Conservation (phyloP, 1,139 yeast species). For the Komagataea norvegica region DNA sequence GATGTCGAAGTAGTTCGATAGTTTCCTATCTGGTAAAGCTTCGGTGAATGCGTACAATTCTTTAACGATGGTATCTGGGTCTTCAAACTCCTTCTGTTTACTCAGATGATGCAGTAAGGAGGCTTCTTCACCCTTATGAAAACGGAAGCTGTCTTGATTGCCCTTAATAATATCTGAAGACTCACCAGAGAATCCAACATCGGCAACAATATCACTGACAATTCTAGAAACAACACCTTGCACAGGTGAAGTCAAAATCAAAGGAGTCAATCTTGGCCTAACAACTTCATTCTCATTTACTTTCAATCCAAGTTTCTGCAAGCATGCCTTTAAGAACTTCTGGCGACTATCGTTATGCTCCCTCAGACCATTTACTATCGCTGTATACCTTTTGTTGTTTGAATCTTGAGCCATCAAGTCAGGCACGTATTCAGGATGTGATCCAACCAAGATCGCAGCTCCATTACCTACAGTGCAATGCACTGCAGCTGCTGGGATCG, state of each 20-base stretch:
- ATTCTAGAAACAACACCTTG: conserved; percentile 14
- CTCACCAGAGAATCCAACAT: conserved; percentile 39
- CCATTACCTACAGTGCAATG: conserved; percentile 71
- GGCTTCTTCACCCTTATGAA: conserved; percentile 35
- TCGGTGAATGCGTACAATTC: conserved; percentile 41
- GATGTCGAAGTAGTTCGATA: conserved; percentile 74
- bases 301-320: conserved; percentile 58
- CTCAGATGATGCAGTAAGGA: conserved; percentile 19
- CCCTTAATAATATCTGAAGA: conserved; percentile 44
- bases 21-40: conserved; percentile 40
- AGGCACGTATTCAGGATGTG: conserved; percentile 86
- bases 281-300: conserved; percentile 50
- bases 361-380: conserved; percentile 37
- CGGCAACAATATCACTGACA: conserved; percentile 24
- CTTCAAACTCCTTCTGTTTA: conserved; percentile 37
- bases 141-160: conserved; percentile 48
- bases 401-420: conserved; percentile 36
- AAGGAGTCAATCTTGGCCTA: conserved; percentile 68
- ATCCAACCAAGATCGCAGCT: conserved; percentile 69
- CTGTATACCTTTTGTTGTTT: conserved; percentile 30
- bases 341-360: conserved; percentile 45
- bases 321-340: conserved; percentile 49
- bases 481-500: conserved; percentile 65
- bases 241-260: conserved; percentile 28
- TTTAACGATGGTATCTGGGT: conserved; percentile 52